Conservation (phyloP, 1,139 yeast genomes). For the Magnusiomyces fungicola region DNA sequence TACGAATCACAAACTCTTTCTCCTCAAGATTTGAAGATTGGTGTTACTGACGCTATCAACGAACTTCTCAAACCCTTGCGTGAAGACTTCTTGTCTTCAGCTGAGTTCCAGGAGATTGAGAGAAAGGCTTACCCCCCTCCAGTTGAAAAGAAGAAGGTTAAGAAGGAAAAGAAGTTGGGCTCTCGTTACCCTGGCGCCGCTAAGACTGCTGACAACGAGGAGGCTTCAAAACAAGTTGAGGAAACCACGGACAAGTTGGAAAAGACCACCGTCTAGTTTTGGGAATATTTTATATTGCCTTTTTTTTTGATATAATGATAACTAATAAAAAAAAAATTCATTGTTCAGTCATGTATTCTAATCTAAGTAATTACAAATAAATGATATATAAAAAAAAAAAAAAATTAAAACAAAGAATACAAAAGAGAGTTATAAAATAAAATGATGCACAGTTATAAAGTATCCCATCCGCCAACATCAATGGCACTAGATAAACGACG, state of each 20-base stretch:
- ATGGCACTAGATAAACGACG: slow-evolving; percentile 68
- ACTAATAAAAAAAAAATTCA: not conserved
- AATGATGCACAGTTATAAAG: slow-evolving; percentile 42
- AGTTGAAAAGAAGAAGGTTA: slow-evolving; percentile 53
- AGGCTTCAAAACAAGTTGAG: slow-evolving; percentile 21
- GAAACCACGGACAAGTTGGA: slow-evolving; percentile 24
- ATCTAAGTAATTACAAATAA: not conserved
- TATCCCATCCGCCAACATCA: slow-evolving; percentile 96
- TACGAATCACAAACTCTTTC: slow-evolving; percentile 66
- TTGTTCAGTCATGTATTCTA: not conserved
- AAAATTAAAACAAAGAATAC: slow-evolving; percentile 6
- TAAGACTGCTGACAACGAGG: slow-evolving; percentile 18
- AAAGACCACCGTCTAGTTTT: slow-evolving; percentile 8
- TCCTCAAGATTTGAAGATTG: slow-evolving; percentile 90
- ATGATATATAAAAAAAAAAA: slow-evolving; percentile 1
- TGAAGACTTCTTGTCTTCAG: slow-evolving; percentile 51
- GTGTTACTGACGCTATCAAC: slow-evolving; percentile 81
- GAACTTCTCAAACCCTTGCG: slow-evolving; percentile 78
- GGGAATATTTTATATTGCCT: not conserved
- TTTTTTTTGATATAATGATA: too few species aligned
- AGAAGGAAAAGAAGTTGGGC: slow-evolving; percentile 76
- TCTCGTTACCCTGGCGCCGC: slow-evolving; percentile 68
- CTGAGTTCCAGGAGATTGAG: slow-evolving; percentile 70
- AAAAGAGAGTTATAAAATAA: not conserved
- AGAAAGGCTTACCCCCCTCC: slow-evolving; percentile 80